phyloP scores from a whole-genome alignment of 2,329 filamentous ascomycete genomes.

The Fusarium piperis region DNA sequence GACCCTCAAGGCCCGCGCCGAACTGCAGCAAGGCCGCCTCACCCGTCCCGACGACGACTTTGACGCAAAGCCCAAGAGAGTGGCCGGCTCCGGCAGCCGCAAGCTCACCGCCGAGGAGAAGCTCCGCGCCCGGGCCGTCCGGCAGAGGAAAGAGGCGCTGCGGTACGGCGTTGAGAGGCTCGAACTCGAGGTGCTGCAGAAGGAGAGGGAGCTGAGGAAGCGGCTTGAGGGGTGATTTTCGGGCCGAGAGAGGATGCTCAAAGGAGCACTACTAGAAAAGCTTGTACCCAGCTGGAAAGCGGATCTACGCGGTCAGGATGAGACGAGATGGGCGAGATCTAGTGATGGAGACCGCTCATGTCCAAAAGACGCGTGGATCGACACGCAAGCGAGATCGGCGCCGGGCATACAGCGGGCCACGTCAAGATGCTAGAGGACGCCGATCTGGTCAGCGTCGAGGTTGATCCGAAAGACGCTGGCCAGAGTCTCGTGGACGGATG shows the following conservation, averaged over 20 bases:
- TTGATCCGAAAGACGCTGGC: not conserved
- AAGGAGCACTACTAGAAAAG: not conserved
- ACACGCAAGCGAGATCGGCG: slow-evolving; percentile 29
- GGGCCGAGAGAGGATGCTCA: not conserved
- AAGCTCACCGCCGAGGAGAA: slow-evolving; percentile 64
- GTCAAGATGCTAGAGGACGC: slow-evolving; percentile 7
- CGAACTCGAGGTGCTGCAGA: slow-evolving; percentile 86
- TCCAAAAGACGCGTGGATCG: slow-evolving; percentile 18
- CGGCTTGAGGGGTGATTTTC: slow-evolving; percentile 52
- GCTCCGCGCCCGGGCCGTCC: slow-evolving; percentile 67
- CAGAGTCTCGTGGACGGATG: not conserved
- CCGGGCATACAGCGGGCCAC: slow-evolving; percentile 12
- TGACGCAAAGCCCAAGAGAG: slow-evolving; percentile 33
- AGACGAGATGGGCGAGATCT: not conserved
- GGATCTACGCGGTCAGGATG: not conserved
- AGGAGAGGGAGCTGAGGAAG: slow-evolving; percentile 67
- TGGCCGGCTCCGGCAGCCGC: slow-evolving; percentile 34
- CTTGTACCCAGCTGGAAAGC: not conserved
- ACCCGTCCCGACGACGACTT: slow-evolving; percentile 41
- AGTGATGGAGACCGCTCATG: not conserved
- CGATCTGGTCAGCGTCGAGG: slow-evolving; percentile 18
- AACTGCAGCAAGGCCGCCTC: slow-evolving; percentile 80
- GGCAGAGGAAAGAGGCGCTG: slow-evolving; percentile 84
- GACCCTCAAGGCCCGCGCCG: slow-evolving; percentile 81
- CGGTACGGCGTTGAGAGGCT: slow-evolving; percentile 88